phyloP scores from a whole-genome alignment of 2,329 filamentous ascomycete species.

The Colletotrichum scovillei region DNA sequence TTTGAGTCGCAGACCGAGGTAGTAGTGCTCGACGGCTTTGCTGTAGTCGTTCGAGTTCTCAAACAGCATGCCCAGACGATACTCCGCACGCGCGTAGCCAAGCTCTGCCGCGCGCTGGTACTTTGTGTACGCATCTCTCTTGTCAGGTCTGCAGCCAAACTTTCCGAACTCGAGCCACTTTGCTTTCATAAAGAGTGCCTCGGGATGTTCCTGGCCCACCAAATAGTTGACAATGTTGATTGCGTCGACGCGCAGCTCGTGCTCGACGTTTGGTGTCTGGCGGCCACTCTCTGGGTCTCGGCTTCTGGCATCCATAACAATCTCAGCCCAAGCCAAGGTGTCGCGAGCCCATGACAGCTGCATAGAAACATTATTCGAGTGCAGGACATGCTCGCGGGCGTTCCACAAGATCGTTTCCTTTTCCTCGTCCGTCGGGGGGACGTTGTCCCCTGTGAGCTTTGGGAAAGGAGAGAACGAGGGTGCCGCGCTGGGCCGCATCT shows the following conservation, averaged over 20 bases:
- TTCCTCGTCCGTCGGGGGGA: slow-evolving; percentile 93
- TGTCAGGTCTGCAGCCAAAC: slow-evolving; percentile 90
- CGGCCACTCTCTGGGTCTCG: slow-evolving; percentile 66
- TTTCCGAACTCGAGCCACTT: slow-evolving; percentile 99
- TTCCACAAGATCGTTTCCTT: slow-evolving; percentile 91
- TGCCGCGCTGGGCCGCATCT: slow-evolving; percentile 61
- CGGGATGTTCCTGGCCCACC: slow-evolving; percentile 90
- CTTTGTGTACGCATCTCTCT: slow-evolving; percentile 90
- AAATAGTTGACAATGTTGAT: slow-evolving; percentile 93
- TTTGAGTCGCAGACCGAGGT: slow-evolving; percentile 79
- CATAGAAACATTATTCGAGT: slow-evolving; percentile 95
- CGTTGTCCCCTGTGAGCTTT: slow-evolving; percentile 84
- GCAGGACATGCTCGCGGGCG: slow-evolving; percentile 84
- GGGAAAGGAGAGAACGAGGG: slow-evolving; percentile 95
- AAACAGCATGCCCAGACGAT: slow-evolving; percentile 98
- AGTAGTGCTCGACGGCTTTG: slow-evolving; percentile 93
- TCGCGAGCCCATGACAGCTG: slow-evolving; percentile 98
- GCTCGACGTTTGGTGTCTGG: slow-evolving; percentile 86
- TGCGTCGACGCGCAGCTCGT: slow-evolving; percentile 87
- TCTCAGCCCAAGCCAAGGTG: slow-evolving; percentile 88
- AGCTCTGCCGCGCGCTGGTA: slow-evolving; percentile 89
- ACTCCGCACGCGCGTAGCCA: slow-evolving; percentile 89
- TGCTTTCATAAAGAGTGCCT: slow-evolving; percentile 91
- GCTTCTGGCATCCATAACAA: slow-evolving; percentile 79
- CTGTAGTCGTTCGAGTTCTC: slow-evolving; percentile 93